Conservation (phyloP, 805 yeast species). For the Ogataea dorogensis region DNA sequence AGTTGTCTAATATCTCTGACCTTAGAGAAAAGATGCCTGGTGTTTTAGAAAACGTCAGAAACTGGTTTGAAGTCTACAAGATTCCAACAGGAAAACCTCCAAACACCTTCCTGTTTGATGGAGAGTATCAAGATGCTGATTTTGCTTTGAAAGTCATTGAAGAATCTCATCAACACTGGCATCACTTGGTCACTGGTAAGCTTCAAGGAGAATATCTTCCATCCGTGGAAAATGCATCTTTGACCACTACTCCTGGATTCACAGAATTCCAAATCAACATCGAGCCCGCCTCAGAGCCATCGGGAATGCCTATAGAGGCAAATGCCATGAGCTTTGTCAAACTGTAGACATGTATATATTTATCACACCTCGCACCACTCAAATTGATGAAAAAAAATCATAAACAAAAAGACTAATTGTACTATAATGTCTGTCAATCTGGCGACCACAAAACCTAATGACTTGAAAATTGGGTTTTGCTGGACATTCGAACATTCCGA, state of each 20-base stretch:
- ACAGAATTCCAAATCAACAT: slow-evolving; percentile 29
- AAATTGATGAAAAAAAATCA: slow-evolving; percentile 4
- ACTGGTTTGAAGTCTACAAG: slow-evolving; percentile 84
- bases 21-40: slow-evolving; percentile 69
- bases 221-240: slow-evolving; percentile 38
- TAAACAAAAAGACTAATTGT: slow-evolving; percentile 8
- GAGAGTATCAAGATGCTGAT: slow-evolving; percentile 56
- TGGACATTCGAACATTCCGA: slow-evolving; percentile 9
- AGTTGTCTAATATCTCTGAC: slow-evolving; percentile 63
- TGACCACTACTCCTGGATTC: slow-evolving; percentile 28
- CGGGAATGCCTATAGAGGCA: slow-evolving; percentile 40
- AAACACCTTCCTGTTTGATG: slow-evolving; percentile 73
- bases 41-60: slow-evolving; percentile 62
- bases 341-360: slow-evolving; percentile 29
- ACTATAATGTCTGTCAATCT: slow-evolving; percentile 2
- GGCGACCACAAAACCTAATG: slow-evolving; percentile 1
- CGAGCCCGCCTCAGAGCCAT: slow-evolving; percentile 27
- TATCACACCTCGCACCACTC: slow-evolving; percentile 9
- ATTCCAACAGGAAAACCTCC: slow-evolving; percentile 78
- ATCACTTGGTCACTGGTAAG: slow-evolving; percentile 46
- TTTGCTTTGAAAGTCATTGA: slow-evolving; percentile 59
- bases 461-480: slow-evolving; percentile 1
- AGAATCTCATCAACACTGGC: slow-evolving; percentile 73
- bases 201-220: slow-evolving; percentile 35
- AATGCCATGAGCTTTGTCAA: slow-evolving; percentile 26